Percentiles rank a stretch among this genome's conserved stretches.
Evolutionary conservation across 2,329 filamentous ascomycete genomes (phyloP).

Genomic region (Metarhizium album): DNA sequence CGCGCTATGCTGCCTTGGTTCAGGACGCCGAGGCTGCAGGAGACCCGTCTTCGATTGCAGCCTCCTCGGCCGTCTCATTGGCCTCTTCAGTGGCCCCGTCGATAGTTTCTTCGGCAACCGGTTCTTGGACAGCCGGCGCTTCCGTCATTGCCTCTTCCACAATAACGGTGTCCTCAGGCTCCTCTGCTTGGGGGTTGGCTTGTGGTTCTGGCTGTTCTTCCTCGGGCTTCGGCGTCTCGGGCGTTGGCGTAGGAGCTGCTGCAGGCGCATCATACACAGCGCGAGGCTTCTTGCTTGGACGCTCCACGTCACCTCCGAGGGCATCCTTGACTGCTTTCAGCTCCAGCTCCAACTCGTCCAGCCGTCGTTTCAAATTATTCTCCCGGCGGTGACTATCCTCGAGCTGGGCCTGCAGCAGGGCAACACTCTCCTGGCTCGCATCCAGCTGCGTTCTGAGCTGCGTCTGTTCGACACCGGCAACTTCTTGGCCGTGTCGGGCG

Average conservation of each 20-base stretch:
- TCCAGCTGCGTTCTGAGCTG: constrained; percentile 48
- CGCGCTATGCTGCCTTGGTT: neutral
- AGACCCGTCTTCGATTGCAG: neutral
- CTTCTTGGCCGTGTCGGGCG: constrained; percentile 49
- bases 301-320: constrained; percentile 7
- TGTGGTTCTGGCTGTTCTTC: constrained; percentile 1
- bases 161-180: neutral
- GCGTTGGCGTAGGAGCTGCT: neutral
- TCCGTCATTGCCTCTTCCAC: neutral
- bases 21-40: neutral
- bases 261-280: constrained; percentile 1
- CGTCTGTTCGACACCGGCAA: constrained; percentile 43
- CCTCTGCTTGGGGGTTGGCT: neutral
- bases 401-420: constrained; percentile 48
- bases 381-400: constrained; percentile 71
- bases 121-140: neutral
- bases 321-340: constrained; percentile 23
- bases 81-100: neutral
- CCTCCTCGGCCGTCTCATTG: neutral
- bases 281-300: constrained; percentile 9
- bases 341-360: constrained; percentile 67
- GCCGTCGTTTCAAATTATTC: constrained; percentile 67
- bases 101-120: neutral
- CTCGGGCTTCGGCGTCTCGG: neutral
- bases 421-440: constrained; percentile 27